These are phyloP conservation scores for Syzygium syzygioides DNA, from an alignment of 441 rosid species.

Conservation along the genomic window DNA sequence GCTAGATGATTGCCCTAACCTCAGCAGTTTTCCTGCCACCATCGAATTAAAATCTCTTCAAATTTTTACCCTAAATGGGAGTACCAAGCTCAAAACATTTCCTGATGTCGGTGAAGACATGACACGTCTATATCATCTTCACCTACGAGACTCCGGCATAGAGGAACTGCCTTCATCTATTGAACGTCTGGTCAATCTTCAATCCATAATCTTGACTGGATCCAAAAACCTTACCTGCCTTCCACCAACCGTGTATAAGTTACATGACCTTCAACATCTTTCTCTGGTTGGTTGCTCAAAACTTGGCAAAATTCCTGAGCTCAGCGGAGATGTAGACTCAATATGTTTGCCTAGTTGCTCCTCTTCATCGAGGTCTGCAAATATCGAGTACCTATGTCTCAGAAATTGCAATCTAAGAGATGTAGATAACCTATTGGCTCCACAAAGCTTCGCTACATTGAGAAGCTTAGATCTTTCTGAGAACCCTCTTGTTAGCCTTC, in stretches of 20 bases:
- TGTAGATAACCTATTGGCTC: not conserved
- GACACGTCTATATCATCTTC: accelerated
- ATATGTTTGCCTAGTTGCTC: accelerated
- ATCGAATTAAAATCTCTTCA: not conserved
- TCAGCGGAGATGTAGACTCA: accelerated
- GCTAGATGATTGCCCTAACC: not conserved
- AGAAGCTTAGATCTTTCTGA: not conserved
- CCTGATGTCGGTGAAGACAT: not conserved
- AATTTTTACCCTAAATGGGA: not conserved
- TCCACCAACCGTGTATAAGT: not conserved
- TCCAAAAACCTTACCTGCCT: not conserved
- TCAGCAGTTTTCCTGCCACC: not conserved
- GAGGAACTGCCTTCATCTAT: not conserved
- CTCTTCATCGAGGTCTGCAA: accelerated
- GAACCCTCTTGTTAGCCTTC: not conserved
- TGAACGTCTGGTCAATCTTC: not conserved
- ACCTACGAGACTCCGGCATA: not conserved
- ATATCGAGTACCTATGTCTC: not conserved
- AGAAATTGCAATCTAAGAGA: not conserved
- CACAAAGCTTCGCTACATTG: not conserved
- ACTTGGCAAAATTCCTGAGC: not conserved
- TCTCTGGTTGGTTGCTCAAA: not conserved
- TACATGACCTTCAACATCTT: accelerated
- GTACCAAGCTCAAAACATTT: not conserved
- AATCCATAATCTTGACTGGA: accelerated